Evolutionary conservation across 2,329 filamentous ascomycete genomes (phyloP), one percentile per base, ranked within the genome.

Genomic region (Pseudogymnoascus sp.): DNA sequence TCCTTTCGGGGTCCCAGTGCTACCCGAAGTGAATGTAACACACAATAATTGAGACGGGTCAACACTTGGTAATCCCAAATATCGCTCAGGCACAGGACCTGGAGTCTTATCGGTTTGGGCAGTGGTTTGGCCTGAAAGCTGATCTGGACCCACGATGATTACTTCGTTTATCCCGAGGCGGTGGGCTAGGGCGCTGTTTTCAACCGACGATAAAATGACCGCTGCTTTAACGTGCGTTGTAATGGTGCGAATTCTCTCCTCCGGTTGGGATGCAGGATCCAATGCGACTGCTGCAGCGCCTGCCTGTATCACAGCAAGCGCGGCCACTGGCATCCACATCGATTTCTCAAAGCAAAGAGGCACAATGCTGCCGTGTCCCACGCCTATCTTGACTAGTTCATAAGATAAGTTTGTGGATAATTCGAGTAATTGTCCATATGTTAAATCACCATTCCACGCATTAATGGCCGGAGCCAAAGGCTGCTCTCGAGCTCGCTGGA

Each of bases 341-440:
- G 69, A 71, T 62, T 74, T 74, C 40, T 74, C 71, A 42, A 73
- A 73, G 56, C 68, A 72, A 3, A 73, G 47, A 11, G 69, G 70
- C n/a, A 73, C 61, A 24, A 63, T 33, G 7, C 35, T 31, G 6
- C 35, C 53, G 8, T 56, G 61, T 26, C 61, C 61, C 14, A 63
- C 61, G 14, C 61, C 61, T 3, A 33, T 38, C 19, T 38, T 59
- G 4, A 47, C 37, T 5, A 62, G 40, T 26, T 62, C 35, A 33
- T 63, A 35, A 21, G 61, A 56, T 29, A 63, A 50, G 16, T 61
- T 61, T n/a, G 31, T 61, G 33, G 47, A 35, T 56, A 61, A 19
- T 31, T 61, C 24, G 6, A 37, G 29, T 33, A 63, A 24, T 29
- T 63, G 29, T 37, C 31, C 61, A 16, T 63, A 63, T 21, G 61